Conservation (phyloP, 2,329 filamentous ascomycete genomes). For the Cucurbitaria berberidis region DNA sequence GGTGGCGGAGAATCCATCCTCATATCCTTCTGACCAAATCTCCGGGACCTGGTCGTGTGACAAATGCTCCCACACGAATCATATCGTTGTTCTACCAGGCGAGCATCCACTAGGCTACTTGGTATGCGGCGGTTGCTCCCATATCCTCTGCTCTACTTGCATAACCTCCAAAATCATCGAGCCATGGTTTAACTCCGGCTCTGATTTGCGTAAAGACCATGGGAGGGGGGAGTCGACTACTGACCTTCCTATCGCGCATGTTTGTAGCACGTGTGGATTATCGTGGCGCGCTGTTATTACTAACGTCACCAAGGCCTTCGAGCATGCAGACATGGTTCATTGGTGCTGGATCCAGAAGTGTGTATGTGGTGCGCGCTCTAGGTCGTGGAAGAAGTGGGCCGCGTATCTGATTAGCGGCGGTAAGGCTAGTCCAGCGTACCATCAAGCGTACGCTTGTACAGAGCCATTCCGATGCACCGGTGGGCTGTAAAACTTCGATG, state of each 20-base stretch:
- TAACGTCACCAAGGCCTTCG: neutral
- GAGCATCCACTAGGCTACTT: neutral
- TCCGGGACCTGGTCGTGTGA: neutral
- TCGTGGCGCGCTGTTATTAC: neutral
- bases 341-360: neutral
- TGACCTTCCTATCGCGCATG: neutral
- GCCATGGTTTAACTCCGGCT: neutral
- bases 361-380: neutral
- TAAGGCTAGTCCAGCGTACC: neutral
- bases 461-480: too few species aligned
- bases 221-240: neutral
- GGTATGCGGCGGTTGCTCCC: neutral
- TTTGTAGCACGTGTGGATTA: neutral
- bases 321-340: neutral
- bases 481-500: too few species aligned
- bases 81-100: neutral
- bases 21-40: neutral
- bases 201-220: neutral
- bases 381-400: neutral
- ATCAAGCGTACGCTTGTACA: too few species aligned
- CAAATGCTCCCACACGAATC: neutral
- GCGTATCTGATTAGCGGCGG: neutral
- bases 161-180: neutral
- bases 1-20: neutral
- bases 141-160: neutral